Conservation (phyloP, 83 land plant species). For the Larix sibirica region DNA sequence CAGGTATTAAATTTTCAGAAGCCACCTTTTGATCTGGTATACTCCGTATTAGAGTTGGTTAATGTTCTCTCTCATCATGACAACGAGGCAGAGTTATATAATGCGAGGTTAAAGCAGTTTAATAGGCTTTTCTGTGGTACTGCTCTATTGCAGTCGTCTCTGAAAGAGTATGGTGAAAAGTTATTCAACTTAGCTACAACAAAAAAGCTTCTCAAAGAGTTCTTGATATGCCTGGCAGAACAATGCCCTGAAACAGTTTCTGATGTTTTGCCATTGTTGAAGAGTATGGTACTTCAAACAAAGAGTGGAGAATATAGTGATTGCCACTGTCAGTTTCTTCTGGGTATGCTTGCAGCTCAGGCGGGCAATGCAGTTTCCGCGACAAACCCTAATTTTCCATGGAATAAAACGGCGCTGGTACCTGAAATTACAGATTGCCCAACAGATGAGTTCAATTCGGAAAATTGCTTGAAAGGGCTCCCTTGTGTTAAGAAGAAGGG, state of each 20-base stretch:
- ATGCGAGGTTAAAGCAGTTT: constrained; percentile 17
- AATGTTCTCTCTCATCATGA: not conserved
- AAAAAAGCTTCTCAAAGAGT: not conserved
- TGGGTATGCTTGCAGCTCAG: constrained; percentile 13
- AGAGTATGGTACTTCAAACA: no score
- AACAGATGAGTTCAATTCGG: not conserved
- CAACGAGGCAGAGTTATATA: constrained; percentile 5
- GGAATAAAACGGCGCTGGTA: not conserved
- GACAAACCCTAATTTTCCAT: no score
- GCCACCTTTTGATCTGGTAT: not conserved
- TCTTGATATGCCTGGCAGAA: not conserved
- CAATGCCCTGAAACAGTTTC: not conserved
- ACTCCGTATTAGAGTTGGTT: not conserved
- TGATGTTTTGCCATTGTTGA: not conserved
- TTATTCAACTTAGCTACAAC: not conserved
- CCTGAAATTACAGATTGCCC: not conserved
- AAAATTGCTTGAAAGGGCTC: not conserved
- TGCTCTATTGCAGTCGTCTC: not conserved
- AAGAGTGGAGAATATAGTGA: no score
- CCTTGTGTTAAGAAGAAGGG: constrained; percentile 21
- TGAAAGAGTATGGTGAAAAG: not conserved
- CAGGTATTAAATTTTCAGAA: not conserved
- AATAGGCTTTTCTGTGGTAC: constrained; percentile 15
- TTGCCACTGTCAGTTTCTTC: not conserved
- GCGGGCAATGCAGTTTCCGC: not conserved